Evolutionary conservation across 176 grass and related monocot genomes (phyloP).

Genomic region (Phoenix roebelenii): DNA sequence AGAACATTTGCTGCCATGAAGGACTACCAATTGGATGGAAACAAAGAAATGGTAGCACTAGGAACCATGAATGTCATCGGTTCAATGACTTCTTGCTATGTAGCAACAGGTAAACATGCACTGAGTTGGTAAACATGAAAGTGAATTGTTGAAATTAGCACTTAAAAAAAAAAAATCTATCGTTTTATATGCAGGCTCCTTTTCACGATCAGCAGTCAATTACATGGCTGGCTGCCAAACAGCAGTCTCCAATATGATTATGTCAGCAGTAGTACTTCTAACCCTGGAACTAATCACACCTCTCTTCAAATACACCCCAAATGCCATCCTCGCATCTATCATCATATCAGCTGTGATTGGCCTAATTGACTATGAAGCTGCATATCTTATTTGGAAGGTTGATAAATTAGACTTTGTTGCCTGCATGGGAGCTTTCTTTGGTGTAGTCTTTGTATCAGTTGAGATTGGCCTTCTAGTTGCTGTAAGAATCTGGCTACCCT

Average conservation of each 20-base stretch:
- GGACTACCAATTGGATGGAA: slow-evolving; percentile 86
- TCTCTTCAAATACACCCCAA: slow-evolving; percentile 91
- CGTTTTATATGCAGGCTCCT: slow-evolving; percentile 50
- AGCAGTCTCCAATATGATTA: slow-evolving; percentile 73
- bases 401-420: slow-evolving; percentile 95
- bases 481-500: slow-evolving; percentile 33
- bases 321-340: slow-evolving; percentile 72
- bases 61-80: slow-evolving; percentile 91
- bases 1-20: slow-evolving; percentile 96
- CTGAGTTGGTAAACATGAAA: too few relatives aligned
- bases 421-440: slow-evolving; percentile 93
- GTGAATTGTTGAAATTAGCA: too few relatives aligned
- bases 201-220: slow-evolving; percentile 93
- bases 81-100: slow-evolving; percentile 93
- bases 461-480: slow-evolving; percentile 90
- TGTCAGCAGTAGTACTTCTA: slow-evolving; percentile 75
- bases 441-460: slow-evolving; percentile 69
- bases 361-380: slow-evolving; percentile 74
- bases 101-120: slow-evolving; percentile 48
- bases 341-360: slow-evolving; percentile 80
- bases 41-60: slow-evolving; percentile 97
- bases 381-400: slow-evolving; percentile 87
- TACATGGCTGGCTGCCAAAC: slow-evolving; percentile 91
- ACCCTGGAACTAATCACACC: slow-evolving; percentile 85
- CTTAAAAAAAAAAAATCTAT: neutral